Base-by-base conservation (phyloP, 768 basidiomycete genomes). In the Pleurotus eryngii region DNA sequence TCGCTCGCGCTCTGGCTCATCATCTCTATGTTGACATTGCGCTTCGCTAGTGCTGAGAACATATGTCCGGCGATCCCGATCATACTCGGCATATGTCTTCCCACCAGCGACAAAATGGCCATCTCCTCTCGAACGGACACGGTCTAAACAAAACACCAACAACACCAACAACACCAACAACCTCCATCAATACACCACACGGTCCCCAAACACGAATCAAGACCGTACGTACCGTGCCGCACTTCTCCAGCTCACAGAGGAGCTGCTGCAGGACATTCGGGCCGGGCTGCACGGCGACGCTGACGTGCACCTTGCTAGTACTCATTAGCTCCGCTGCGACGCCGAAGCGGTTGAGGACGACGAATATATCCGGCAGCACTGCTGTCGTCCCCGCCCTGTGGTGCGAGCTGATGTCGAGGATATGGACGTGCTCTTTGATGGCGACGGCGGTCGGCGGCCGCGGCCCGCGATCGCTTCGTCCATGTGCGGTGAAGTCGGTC, bases 1-100 rank as follows among this genome's bases (percentile, higher is more conserved):
- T 96, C 93, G 68, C 89, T 93, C 47, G 93, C 91, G 22, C 95
- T 95, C 65, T 98, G 96, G 59, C 86, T 88, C 70, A 98, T 97
- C 96, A 98, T 98, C 76, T 98, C 96, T 63, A 98, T 97, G 71
- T 99, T 98, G 68, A 98, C 85, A 65, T 87, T 86, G 17, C 91
- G 92, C 61, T 95, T 89, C 2, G 93, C 96, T 39, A 99, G 86
- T 15, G 93, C 91, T 30, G 86, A 84, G 74, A 98, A 97, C 95
- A 97, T 97, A 59, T 87, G 78, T 24, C 95, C 95, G 0, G 95
- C 88, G 56, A 92, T 92, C 26, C 96, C 95, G 60, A 98, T 90
- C 81, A 94, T 87, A 60, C 97, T 88, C 46, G 87, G 83, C 94
- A 98, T 95, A 63, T 93, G 87, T 65, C 90, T 88, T n/a, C 96